Evolutionary conservation across 495 filamentous ascomycete genomes (phyloP), one percentile per base, ranked within the genome.

Genomic region (Hypoxylon cercidicola): DNA sequence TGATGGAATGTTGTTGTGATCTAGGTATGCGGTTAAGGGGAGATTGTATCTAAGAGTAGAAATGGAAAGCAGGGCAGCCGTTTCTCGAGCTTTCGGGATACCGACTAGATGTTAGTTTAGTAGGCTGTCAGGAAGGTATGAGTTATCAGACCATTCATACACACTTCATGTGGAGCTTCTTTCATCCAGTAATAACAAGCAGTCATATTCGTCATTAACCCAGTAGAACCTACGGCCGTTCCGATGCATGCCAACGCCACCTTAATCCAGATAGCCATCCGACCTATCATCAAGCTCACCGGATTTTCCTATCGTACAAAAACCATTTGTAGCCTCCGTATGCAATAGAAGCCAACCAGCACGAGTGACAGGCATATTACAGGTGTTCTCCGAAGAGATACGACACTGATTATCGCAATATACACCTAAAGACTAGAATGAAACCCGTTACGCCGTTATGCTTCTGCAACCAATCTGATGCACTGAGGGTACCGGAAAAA

Each of bases 201-300:
- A 45, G 13, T 67, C 64, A 41, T 67, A 43, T 49, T 67, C 52
- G 46, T 67, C 53, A 57, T 67, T 57, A 58, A 54, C 46, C 61
- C 53, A n/a, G n/a, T 66, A 47, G 45, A 35, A 55, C 52, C 58
- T 50, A 50, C 41, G 41, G 15, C 48, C 58, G 20, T 41, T 56
- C 23, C 47, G 41, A 45, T 32, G 30, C 15, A 8, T 50, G 19
- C 47, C 58, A 16, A 55, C 52, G 32, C 62, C 55, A 16, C 23
- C 23, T 18, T 46, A 56, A 28, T 50, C 25, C 28, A 66, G 43
- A 45, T 5, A 60, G 32, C 40, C 51, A 62, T 52, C 46, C 13
- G 13, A 39, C 51, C 52, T 12, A 9, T 19, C 20, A 39, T 44
- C 19, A 39, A 52, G 11, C 1, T 16, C 43, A 30, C 53, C 16